These are phyloP conservation scores for Apium graveolens DNA, from an alignment of 129 eudicot species.

Conservation along the genomic window DNA sequence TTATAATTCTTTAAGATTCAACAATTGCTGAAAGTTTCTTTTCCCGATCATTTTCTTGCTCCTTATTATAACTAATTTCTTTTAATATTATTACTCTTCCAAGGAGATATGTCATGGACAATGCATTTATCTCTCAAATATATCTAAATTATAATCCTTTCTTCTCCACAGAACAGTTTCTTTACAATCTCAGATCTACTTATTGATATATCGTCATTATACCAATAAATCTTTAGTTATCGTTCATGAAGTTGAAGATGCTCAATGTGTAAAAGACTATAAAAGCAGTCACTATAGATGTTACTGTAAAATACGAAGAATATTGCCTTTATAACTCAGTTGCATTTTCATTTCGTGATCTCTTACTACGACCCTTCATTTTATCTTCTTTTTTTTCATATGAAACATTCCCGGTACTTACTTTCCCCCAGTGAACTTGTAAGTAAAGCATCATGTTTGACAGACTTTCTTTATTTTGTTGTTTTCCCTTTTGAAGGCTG, in stretches of 20 bases:
- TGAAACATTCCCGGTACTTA: background rate
- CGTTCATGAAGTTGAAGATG: background rate
- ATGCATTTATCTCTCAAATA: background rate
- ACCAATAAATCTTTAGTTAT: background rate
- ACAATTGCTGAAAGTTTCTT: too few relatives aligned
- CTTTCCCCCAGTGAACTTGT: background rate
- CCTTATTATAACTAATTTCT: too few relatives aligned
- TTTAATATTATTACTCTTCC: too few relatives aligned
- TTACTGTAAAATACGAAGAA: background rate
- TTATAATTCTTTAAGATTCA: too few relatives aligned
- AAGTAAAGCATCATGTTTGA: background rate
- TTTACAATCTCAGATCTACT: background rate
- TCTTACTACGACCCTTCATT: background rate
- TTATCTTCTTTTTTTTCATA: background rate
- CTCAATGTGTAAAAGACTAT: background rate
- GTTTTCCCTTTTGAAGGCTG: conserved; percentile 43
- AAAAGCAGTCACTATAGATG: background rate
- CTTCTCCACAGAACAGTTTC: background rate
- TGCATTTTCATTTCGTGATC: background rate
- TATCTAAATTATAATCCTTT: background rate
- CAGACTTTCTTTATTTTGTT: background rate
- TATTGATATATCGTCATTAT: background rate
- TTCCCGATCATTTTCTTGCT: too few relatives aligned
- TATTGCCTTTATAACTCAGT: background rate
- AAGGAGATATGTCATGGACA: too few relatives aligned